phyloP scores from a whole-genome alignment of 768 basidiomycete species.

The Calocera cornea region DNA sequence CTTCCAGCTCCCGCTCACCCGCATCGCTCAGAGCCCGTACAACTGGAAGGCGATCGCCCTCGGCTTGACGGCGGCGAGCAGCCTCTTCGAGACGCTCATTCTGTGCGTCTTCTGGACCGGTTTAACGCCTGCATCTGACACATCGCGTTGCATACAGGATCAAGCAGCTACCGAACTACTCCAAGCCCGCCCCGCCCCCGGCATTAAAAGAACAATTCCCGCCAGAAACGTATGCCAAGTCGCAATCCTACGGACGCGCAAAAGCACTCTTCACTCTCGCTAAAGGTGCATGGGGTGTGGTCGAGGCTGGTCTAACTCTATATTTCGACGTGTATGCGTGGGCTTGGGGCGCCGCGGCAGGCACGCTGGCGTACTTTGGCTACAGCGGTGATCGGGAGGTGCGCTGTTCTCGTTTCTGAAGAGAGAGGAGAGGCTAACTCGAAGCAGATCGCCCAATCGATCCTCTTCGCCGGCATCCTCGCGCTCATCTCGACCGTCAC shows the following conservation, averaged over 20 bases:
- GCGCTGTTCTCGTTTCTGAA: constrained; percentile 15
- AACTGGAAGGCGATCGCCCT: constrained; percentile 80
- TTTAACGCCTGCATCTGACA: not conserved
- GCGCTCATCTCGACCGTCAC: constrained; percentile 54
- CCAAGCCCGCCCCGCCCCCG: constrained; percentile 55
- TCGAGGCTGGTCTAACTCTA: constrained; percentile 53
- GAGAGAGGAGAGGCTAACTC: not conserved
- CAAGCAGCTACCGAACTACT: constrained; percentile 78
- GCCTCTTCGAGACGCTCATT: constrained; percentile 78
- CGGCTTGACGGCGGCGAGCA: constrained; percentile 57
- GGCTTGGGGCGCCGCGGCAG: constrained; percentile 61
- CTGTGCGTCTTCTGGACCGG: constrained; percentile 39
- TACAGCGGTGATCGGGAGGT: constrained; percentile 67
- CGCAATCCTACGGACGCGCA: constrained; percentile 81
- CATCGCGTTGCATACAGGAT: constrained; percentile 29
- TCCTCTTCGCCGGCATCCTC: constrained; percentile 58
- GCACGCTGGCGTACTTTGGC: constrained; percentile 36
- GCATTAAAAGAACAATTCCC: constrained; percentile 58
- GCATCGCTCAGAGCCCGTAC: constrained; percentile 17
- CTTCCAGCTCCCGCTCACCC: not conserved
- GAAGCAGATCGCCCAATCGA: constrained; percentile 68
- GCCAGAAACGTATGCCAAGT: constrained; percentile 64
- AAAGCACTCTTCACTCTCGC: constrained; percentile 73
- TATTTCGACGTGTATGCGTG: constrained; percentile 69
- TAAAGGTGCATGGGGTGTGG: constrained; percentile 60